phyloP scores from a whole-genome alignment of 768 basidiomycete genomes.

The Leccinum disarticulatum region DNA sequence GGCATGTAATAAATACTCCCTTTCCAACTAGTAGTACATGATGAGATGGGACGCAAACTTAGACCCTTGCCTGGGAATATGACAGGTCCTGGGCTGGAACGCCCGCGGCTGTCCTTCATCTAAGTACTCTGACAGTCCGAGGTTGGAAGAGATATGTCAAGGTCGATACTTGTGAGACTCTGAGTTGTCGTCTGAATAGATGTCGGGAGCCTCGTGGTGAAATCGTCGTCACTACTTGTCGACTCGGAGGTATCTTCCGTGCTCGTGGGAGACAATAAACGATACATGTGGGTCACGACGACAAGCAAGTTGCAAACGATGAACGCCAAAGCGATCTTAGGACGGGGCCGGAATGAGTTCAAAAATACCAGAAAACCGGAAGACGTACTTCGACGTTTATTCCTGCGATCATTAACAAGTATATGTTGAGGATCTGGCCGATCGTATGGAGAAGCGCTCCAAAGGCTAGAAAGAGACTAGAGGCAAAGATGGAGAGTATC shows the following conservation, averaged over 20 bases:
- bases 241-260: not conserved
- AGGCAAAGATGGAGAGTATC: conserved; percentile 25
- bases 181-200: not conserved
- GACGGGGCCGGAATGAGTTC: not conserved
- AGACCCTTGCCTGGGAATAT: too few relatives aligned
- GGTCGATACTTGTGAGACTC: conserved; percentile 12
- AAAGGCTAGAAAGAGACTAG: conserved; percentile 17
- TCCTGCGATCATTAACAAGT: conserved; percentile 5
- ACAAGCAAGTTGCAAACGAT: conserved; percentile 27
- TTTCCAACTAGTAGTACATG: not conserved
- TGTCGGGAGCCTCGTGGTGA: conserved; percentile 4
- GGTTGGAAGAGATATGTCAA: not conserved
- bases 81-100: not conserved
- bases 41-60: too few relatives aligned
- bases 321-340: conserved; percentile 17
- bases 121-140: not conserved
- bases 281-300: conserved; percentile 20
- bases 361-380: not conserved
- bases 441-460: conserved; percentile 16
- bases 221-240: conserved; percentile 12
- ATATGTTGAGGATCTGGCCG: conserved; percentile 12
- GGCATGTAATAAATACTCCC: not conserved
- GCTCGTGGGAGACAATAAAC: conserved; percentile 3
- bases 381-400: conserved; percentile 21
- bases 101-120: not conserved